These are phyloP conservation scores for Eucalyptus rudis DNA, from an alignment of 345 rosid genomes.

Conservation along the genomic window DNA sequence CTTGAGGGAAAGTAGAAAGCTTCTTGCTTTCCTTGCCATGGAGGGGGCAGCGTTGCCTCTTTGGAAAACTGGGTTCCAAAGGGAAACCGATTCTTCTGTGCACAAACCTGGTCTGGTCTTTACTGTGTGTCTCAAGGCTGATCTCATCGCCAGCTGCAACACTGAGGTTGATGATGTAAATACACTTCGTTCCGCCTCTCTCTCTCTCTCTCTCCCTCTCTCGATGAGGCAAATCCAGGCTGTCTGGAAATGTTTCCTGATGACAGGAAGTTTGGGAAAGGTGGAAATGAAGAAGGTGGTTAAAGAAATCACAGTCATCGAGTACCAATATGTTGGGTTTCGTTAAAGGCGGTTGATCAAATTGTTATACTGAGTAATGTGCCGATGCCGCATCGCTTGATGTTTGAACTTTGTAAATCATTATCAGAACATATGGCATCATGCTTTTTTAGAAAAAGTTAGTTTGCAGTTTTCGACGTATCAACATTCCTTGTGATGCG, in stretches of 20 bases:
- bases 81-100: background rate
- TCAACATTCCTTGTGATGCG: background rate
- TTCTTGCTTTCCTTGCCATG: background rate
- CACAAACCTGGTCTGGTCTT: background rate
- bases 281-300: background rate
- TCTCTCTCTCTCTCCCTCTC: background rate
- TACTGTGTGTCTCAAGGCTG: background rate
- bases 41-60: background rate
- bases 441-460: background rate
- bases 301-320: background rate
- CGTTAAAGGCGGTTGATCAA: background rate
- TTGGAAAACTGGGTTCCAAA: background rate
- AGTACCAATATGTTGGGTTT: background rate
- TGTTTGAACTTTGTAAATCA: background rate
- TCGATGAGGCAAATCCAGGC: background rate
- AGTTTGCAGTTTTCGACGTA: background rate
- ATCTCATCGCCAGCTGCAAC: background rate
- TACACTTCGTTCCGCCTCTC: background rate
- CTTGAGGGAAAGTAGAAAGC: background rate
- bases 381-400: background rate
- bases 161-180: background rate
- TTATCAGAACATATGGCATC: background rate
- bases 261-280: background rate
- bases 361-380: background rate
- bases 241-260: background rate